phyloP scores from a whole-genome alignment of 208 protist species.

The Leishmania tarentolae region DNA sequence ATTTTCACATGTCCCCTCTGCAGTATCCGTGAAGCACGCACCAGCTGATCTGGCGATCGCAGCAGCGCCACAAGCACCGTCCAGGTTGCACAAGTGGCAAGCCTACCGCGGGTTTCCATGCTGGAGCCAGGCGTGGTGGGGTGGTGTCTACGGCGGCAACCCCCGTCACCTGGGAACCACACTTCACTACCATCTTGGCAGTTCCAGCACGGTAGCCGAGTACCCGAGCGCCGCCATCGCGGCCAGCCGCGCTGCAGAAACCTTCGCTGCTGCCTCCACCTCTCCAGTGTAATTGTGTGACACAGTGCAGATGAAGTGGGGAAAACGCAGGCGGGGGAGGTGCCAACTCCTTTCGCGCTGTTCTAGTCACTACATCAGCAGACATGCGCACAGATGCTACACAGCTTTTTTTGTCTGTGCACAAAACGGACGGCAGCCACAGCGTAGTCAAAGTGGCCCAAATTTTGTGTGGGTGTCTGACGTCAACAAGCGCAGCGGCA shows the following conservation, averaged over 20 bases:
- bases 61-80: background rate
- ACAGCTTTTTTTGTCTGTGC: background rate
- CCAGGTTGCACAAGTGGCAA: constrained; percentile 22
- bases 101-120: constrained; percentile 26
- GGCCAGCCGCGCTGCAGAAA: constrained; percentile 23
- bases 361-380: background rate
- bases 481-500: background rate
- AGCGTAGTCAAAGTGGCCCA: background rate
- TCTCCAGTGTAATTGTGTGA: background rate
- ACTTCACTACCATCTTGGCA: constrained; percentile 53
- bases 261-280: background rate
- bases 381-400: background rate
- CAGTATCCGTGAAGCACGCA: background rate
- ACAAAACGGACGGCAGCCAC: background rate
- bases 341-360: background rate
- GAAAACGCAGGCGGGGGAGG: background rate
- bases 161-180: constrained; percentile 17
- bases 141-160: constrained; percentile 51
- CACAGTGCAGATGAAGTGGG: background rate
- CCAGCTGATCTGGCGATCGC: background rate
- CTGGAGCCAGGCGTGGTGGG: constrained; percentile 59
- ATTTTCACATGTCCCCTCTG: constrained; percentile 13
- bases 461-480: background rate
- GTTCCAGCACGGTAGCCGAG: constrained; percentile 22
- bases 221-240: constrained; percentile 24